Base-by-base conservation (phyloP, 495 filamentous ascomycete genomes). In the Hypoxylon trugodes region DNA sequence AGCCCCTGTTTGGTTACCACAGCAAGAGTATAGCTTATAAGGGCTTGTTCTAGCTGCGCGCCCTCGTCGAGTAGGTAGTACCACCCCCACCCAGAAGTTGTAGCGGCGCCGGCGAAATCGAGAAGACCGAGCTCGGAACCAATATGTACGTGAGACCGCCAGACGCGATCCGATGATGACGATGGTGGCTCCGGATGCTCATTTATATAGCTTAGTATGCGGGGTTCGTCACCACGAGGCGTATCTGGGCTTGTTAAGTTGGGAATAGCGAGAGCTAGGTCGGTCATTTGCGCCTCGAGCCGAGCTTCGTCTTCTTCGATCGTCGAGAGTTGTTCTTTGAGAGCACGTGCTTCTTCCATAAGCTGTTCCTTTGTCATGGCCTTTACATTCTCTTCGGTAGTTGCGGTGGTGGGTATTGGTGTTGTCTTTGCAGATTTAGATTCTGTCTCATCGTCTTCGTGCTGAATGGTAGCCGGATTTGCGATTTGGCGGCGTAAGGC, bases 21-120 rank as follows among this genome's bases (percentile, higher is more conserved):
- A 16, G 78, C 76, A 2, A 97, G 80, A 0, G 96, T 87, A 74
- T 96, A 97, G 64, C 89, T 86, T n/a, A 97, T 74, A 0, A 98
- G 83, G 0, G 95, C 95, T 70, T 97, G 93, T 72, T 98, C 95
- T 1, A 98, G 83, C 73, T 95, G 83, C 0, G 92, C 93, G 6
- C 87, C 93, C 61, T 96, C 94, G 74, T 96, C 90, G 26, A 88
- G 81, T 0, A 98, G 86, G 73, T 89, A 97, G 76, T 98, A 98
- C 92, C 93, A 98, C 0, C 95, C 95, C 93, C 93, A 98, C 12
- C 95, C 95, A 28, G 87, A 90, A 15, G 90, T 87, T 6, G 84
- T 87, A 15, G 86, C 87, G 2, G 93, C 91, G 48, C 80, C 85
- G 8, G 87, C 80, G 69, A 98, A 97, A 76, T 98, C 96, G 42